Evolutionary conservation across 805 yeast species (phyloP).

Genomic region (Metschnikowia anglica): DNA sequence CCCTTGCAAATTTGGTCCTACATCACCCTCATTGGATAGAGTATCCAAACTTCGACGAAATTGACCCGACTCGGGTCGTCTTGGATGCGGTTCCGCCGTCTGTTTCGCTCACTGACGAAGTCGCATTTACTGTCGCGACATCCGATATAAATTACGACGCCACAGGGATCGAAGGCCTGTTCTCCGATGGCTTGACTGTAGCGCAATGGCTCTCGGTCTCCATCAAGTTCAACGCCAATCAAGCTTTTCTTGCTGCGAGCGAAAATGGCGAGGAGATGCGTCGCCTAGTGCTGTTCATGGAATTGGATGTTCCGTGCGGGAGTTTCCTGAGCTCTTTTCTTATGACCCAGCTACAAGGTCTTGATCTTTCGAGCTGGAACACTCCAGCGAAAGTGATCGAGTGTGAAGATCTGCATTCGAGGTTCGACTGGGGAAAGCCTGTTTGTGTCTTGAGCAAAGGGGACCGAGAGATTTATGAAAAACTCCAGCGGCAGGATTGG

Average conservation of each 20-base stretch:
- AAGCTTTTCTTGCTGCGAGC: conserved; percentile 1
- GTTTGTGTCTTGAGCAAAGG: conserved; percentile 1
- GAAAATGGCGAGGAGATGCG: neutral
- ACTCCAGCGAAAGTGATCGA: conserved; percentile 1
- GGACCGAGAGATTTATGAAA: neutral
- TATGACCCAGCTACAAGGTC: neutral
- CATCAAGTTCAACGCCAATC: conserved; percentile 7
- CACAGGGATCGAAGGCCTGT: neutral
- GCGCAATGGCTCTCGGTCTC: conserved; percentile 10
- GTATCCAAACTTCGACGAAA: conserved; percentile 3
- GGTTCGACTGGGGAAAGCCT: neutral
- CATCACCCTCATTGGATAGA: conserved; percentile 12
- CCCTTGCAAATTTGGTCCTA: conserved; percentile 1
- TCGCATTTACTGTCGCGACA: conserved; percentile 6
- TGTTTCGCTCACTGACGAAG: conserved; percentile 7
- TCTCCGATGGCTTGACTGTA: neutral
- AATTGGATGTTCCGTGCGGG: neutral
- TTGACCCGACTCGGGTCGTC: conserved; percentile 9
- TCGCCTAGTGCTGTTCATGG: neutral
- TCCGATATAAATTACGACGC: conserved; percentile 2
- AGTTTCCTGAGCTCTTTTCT: conserved; percentile 9
- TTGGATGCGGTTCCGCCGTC: conserved; percentile 5
- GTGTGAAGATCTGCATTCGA: neutral
- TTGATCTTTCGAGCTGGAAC: neutral
- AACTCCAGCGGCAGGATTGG: conserved; percentile 3